Evolutionary conservation across 2,329 filamentous ascomycete species (phyloP).

Genomic region (Fusarium sambucinum): DNA sequence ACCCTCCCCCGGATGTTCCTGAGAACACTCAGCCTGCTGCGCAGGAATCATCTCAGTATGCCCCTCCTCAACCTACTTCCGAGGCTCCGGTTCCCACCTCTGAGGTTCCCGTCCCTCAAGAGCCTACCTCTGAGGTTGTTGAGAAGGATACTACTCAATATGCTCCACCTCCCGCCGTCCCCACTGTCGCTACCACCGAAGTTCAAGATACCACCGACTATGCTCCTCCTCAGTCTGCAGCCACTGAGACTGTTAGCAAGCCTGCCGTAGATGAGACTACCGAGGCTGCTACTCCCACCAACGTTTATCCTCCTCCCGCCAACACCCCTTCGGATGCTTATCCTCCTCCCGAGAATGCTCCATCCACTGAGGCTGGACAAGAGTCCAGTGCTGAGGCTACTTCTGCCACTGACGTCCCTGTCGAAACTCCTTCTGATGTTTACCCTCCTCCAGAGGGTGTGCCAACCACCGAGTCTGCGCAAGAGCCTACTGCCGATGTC

Average conservation of each 20-base stretch:
- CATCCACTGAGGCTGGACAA: conserved; percentile 6
- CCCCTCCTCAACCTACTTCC: conserved; percentile 9
- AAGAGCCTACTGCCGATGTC: not conserved
- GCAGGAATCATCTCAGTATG: conserved; percentile 23
- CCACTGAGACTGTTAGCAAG: conserved; percentile 15
- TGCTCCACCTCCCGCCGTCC: conserved; percentile 15
- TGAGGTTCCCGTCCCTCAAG: not conserved
- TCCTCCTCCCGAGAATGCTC: conserved; percentile 1
- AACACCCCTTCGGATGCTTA: not conserved
- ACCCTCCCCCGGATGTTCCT: not conserved
- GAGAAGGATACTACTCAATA: conserved; percentile 15
- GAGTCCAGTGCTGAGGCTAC: not conserved
- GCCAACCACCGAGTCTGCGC: not conserved
- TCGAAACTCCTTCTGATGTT: not conserved
- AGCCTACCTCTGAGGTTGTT: not conserved
- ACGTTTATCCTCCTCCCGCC: conserved; percentile 11
- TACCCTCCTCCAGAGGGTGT: conserved; percentile 13
- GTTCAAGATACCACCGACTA: conserved; percentile 11
- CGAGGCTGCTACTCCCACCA: conserved; percentile 3
- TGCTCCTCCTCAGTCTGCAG: conserved; percentile 19
- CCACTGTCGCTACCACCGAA: conserved; percentile 27
- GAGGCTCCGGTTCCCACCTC: conserved; percentile 5
- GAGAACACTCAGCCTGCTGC: not conserved
- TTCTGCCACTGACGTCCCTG: not conserved
- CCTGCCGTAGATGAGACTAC: conserved; percentile 18